Evolutionary conservation across 73 alveolate genomes (phyloP).

Genomic region (Stentor coeruleus): DNA sequence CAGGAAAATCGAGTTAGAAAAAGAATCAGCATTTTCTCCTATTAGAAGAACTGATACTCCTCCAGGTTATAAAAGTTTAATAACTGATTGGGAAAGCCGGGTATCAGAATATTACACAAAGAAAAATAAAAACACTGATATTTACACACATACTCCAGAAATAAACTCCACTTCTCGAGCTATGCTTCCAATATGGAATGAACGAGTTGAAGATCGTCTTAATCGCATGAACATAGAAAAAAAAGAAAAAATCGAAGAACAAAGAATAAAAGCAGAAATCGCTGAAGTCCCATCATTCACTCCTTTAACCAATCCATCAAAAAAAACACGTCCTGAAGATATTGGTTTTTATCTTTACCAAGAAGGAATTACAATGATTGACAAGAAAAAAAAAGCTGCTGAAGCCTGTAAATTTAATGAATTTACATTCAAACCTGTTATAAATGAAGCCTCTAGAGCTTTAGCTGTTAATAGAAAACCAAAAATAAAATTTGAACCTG

Average conservation of each 20-base stretch:
- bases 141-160: conserved; percentile 13
- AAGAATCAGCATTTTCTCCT: neutral
- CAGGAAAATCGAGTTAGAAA: neutral
- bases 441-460: neutral
- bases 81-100: conserved; percentile 15
- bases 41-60: neutral
- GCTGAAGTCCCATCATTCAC: neutral
- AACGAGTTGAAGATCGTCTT: conserved; percentile 6
- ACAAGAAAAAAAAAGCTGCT: conserved; percentile 15
- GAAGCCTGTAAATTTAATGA: neutral
- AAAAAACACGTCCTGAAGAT: conserved; percentile 23
- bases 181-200: neutral
- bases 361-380: conserved; percentile 11
- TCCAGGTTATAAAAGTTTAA: neutral
- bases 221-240: neutral
- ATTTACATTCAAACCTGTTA: neutral
- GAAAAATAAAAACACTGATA: neutral
- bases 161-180: conserved; percentile 18
- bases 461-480: neutral
- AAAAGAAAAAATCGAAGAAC: conserved; percentile 7
- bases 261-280: neutral
- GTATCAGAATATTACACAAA: neutral
- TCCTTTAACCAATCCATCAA: neutral
- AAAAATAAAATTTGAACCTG: neutral
- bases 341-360: neutral